Percentiles rank a stretch among this genome's conserved stretches.
Conservation (phyloP, 208 protist genomes). For the Strigomonas oncopelti region DNA sequence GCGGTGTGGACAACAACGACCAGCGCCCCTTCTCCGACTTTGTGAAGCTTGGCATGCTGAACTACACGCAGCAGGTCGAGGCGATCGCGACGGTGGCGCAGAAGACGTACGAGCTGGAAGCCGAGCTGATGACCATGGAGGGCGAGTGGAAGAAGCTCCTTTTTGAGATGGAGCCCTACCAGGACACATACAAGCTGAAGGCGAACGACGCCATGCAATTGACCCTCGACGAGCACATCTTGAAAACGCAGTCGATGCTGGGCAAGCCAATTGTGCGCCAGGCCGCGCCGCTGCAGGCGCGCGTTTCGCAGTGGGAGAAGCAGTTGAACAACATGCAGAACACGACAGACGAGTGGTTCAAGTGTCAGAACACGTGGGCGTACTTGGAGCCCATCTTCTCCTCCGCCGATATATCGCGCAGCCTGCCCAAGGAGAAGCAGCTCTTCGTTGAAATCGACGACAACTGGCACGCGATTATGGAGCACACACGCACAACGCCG, state of each 20-base stretch:
- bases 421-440: slow-evolving; percentile 94
- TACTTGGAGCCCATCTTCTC: slow-evolving; percentile 97
- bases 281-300: slow-evolving; percentile 84
- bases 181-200: slow-evolving; percentile 92
- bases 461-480: slow-evolving; percentile 93
- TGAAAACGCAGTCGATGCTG: slow-evolving; percentile 95
- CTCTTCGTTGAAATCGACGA: slow-evolving; percentile 92
- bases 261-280: slow-evolving; percentile 90
- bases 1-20: slow-evolving; percentile 83
- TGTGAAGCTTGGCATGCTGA: slow-evolving; percentile 83
- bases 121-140: slow-evolving; percentile 90
- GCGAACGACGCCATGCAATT: slow-evolving; percentile 90
- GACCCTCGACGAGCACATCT: slow-evolving; percentile 94
- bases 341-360: slow-evolving; percentile 96
- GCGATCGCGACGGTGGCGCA: slow-evolving; percentile 81
- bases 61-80: slow-evolving; percentile 81
- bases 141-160: slow-evolving; percentile 91
- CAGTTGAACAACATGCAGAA: slow-evolving; percentile 91
- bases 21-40: slow-evolving; percentile 76
- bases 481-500: slow-evolving; percentile 75
- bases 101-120: slow-evolving; percentile 90
- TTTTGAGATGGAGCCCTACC: slow-evolving; percentile 92
- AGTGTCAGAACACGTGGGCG: slow-evolving; percentile 93
- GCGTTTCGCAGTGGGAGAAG: slow-evolving; percentile 89
- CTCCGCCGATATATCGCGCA: slow-evolving; percentile 94